Evolutionary conservation across 495 filamentous ascomycete genomes (phyloP).

Genomic region (Trichocladium antarcticum): DNA sequence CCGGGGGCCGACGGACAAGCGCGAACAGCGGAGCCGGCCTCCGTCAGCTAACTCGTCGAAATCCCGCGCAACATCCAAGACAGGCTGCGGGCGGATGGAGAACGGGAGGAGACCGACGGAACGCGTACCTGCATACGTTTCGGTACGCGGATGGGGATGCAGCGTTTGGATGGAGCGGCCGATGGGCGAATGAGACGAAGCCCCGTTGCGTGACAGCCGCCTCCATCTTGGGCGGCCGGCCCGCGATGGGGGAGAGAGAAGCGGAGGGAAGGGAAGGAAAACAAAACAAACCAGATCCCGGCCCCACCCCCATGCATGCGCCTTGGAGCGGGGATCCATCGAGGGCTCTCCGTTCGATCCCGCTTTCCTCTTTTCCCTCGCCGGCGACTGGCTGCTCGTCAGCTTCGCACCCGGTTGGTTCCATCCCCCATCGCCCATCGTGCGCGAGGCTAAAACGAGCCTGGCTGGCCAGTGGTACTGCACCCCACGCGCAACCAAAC

Average conservation of each 20-base stretch:
- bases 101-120: constrained; percentile 8
- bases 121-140: constrained; percentile 11
- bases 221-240: constrained; percentile 6
- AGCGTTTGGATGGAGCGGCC: background rate
- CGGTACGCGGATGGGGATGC: background rate
- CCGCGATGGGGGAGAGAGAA: background rate
- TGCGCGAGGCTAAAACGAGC: constrained; percentile 1
- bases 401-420: background rate
- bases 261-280: background rate
- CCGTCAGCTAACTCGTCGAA: background rate
- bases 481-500: constrained; percentile 4
- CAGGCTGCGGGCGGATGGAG: constrained; percentile 3
- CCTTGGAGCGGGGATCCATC: background rate
- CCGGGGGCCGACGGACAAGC: background rate
- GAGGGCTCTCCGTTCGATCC: background rate
- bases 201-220: constrained; percentile 5
- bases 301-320: background rate
- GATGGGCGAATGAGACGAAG: constrained; percentile 5
- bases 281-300: background rate
- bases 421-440: background rate
- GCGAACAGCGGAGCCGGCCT: background rate
- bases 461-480: background rate
- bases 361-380: background rate
- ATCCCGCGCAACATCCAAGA: background rate
- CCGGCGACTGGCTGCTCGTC: background rate